Conservation (phyloP, 2,329 filamentous ascomycete genomes). For the Diaporthe helianthi region DNA sequence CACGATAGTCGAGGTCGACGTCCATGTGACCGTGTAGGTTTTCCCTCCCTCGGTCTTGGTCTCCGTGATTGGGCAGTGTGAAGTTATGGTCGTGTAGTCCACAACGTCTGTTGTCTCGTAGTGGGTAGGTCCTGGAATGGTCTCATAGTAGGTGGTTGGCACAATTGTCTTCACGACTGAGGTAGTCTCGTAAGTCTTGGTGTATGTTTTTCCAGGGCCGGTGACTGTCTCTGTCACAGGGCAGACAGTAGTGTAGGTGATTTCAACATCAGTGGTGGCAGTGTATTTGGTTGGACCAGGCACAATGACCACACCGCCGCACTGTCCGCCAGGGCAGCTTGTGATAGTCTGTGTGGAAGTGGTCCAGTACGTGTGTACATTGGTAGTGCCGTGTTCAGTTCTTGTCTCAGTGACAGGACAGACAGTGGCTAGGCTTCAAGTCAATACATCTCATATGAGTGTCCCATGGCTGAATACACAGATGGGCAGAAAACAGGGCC, state of each 20-base stretch:
- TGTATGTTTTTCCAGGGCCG: slow-evolving; percentile 46
- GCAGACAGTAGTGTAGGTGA: slow-evolving; percentile 49
- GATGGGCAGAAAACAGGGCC: background rate
- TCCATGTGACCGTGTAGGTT: slow-evolving; percentile 49
- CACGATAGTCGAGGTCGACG: slow-evolving; percentile 45
- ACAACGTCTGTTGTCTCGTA: slow-evolving; percentile 48
- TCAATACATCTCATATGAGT: background rate
- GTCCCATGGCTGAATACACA: no score
- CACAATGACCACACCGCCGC: slow-evolving; percentile 46
- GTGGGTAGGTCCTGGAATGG: slow-evolving; percentile 43
- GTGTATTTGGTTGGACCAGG: slow-evolving; percentile 45
- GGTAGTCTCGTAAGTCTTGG: slow-evolving; percentile 52
- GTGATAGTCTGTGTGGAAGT: slow-evolving; percentile 54
- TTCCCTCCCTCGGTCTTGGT: slow-evolving; percentile 52
- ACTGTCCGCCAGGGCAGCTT: slow-evolving; percentile 44
- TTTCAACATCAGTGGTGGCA: slow-evolving; percentile 43
- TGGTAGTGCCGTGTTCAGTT: slow-evolving; percentile 49
- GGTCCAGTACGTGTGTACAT: slow-evolving; percentile 50
- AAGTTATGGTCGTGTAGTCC: slow-evolving; percentile 52
- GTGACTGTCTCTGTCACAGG: slow-evolving; percentile 47
- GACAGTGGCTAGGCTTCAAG: slow-evolving; percentile 52
- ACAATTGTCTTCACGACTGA: slow-evolving; percentile 47
- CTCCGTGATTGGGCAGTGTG: slow-evolving; percentile 53
- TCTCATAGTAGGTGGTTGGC: slow-evolving; percentile 43
- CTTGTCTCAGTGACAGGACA: slow-evolving; percentile 55